These are phyloP conservation scores for Ophiocordyceps unilateralis DNA, from an alignment of 2,329 filamentous ascomycete species.

Conservation along the genomic window DNA sequence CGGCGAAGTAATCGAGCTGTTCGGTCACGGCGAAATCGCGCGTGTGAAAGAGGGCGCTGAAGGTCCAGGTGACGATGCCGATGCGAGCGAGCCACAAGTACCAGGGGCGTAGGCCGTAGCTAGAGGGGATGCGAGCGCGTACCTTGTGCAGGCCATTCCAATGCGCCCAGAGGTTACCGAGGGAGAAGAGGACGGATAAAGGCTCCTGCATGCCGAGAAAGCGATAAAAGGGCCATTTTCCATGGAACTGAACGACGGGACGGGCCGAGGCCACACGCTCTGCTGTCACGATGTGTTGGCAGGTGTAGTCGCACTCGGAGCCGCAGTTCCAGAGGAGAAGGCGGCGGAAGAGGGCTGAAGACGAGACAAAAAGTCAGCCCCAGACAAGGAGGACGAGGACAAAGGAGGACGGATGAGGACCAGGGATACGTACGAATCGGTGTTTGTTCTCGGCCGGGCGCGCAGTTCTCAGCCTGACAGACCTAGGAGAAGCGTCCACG, in stretches of 20 bases:
- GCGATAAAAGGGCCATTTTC: slow-evolving; percentile 94
- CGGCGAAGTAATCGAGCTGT: slow-evolving; percentile 90
- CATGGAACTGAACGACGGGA: slow-evolving; percentile 80
- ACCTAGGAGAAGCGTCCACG: slow-evolving; percentile 34
- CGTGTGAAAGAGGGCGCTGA: slow-evolving; percentile 83
- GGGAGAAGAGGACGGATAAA: slow-evolving; percentile 79
- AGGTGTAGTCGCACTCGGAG: slow-evolving; percentile 92
- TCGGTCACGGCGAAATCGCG: slow-evolving; percentile 75
- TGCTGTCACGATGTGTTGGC: slow-evolving; percentile 80
- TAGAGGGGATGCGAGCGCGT: slow-evolving; percentile 48
- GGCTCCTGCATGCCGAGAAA: slow-evolving; percentile 90
- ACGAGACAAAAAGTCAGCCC: background rate
- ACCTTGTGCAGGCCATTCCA: slow-evolving; percentile 57
- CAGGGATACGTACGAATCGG: slow-evolving; percentile 51
- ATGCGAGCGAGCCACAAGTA: slow-evolving; percentile 68
- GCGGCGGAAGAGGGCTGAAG: slow-evolving; percentile 60
- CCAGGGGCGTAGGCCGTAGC: slow-evolving; percentile 63
- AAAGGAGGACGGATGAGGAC: slow-evolving; percentile 3
- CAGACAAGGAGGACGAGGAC: background rate
- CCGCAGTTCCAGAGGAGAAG: slow-evolving; percentile 86
- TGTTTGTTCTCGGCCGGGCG: slow-evolving; percentile 36
- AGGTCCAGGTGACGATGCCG: slow-evolving; percentile 69
- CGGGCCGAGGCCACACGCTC: slow-evolving; percentile 47
- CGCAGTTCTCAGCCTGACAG: slow-evolving; percentile 68
- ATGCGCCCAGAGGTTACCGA: slow-evolving; percentile 83